Evolutionary conservation across 139 green algal species (phyloP).

Genomic region (Chlorella sp.): DNA sequence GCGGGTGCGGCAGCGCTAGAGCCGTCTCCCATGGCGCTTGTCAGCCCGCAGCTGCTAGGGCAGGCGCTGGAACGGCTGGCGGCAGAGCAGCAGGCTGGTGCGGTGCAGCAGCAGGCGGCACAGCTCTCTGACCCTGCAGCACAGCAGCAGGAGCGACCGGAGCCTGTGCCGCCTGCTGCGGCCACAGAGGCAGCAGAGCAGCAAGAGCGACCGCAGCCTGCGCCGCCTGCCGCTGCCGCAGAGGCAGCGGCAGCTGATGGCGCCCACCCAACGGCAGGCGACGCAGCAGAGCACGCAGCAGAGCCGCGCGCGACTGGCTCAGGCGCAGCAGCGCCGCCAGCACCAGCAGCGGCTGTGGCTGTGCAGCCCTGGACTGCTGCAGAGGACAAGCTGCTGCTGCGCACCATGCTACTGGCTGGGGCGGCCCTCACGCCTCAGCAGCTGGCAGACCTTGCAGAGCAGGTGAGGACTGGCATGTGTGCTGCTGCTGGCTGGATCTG

Average conservation of each 20-base stretch:
- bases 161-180: background rate
- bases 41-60: background rate
- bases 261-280: background rate
- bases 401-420: background rate
- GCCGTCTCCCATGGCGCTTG: background rate
- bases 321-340: background rate
- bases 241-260: background rate
- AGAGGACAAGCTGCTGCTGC: conserved; percentile 39
- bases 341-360: no score
- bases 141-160: background rate
- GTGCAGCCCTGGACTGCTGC: background rate
- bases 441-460: conserved; percentile 8
- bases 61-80: background rate
- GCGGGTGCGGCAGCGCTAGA: background rate
- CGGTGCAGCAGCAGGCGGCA: background rate
- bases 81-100: background rate
- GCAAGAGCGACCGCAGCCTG: background rate
- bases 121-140: no score
- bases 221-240: background rate
- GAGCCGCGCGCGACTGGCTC: no score
- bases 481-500: background rate
- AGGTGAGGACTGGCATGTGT: background rate
- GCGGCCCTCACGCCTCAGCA: background rate
- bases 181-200: background rate
- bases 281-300: background rate